Base-by-base conservation (phyloP, 257 asterid genomes). In the Penstemon davidsonii region DNA sequence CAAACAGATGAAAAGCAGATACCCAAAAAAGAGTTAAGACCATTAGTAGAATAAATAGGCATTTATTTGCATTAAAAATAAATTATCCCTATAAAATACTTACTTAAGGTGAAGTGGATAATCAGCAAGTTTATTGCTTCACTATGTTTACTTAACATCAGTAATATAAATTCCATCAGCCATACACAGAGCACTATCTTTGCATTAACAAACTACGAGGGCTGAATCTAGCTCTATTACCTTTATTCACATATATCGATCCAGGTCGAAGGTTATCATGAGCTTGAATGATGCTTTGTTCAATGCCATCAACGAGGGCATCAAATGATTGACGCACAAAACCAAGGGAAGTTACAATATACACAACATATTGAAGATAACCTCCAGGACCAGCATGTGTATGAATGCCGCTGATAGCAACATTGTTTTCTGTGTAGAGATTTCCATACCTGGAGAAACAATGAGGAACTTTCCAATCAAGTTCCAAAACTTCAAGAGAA, bases 351-450 rank as follows among this genome's bases (percentile, higher is more conserved):
- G 99, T 93, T 44, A 93, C 92, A 62, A 93, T 77, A 81, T 93
- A 93, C 68, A 88, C 96, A 47, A 93, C 77, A 59, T 93, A 93
- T 64, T 93, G 99, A 55, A 93, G 91, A 80, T 90, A 90, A 62
- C 99, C 99, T 61, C 96, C 99, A 50, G 99, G 99, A 55, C 99
- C 97, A 76, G 99, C 91, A 85, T 93, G 99, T 18, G 97, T 90
- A 74, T 93, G 99, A 70, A 88, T 90, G 58, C 99, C 97, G 25
- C 96, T 93, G 56, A 93, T 90, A 67, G 99, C 99, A 71, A 93
- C 95, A 81, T 93, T 93, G 50, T 84, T 82, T 62, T 85, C 94
- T 7, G 95, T 90, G 77, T 90, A 93, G 38, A 93, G 92, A 76
- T 85, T 70, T 46, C 97, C 97, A 64, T 90, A 93, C 88, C 99